Conservation (phyloP, 2,329 filamentous ascomycete species). For the Pseudogymnoascus sp. region DNA sequence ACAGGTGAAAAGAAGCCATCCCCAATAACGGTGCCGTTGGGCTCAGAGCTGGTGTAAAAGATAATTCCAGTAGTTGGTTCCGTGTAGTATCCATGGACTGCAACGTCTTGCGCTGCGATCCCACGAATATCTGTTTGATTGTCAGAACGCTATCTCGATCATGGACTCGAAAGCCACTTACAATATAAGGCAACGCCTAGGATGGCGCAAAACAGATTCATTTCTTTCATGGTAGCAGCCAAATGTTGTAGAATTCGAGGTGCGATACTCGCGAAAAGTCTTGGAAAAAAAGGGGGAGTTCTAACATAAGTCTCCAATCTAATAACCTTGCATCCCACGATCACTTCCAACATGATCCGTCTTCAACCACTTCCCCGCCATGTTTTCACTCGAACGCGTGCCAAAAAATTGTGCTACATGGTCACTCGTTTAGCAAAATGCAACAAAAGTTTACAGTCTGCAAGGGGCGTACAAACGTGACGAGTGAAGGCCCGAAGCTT, state of each 20-base stretch:
- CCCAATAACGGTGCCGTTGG: conserved; percentile 30
- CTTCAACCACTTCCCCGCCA: not conserved
- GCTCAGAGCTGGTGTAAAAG: conserved; percentile 43
- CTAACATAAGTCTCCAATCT: not conserved
- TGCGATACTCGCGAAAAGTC: conserved; percentile 5
- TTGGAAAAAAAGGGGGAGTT: not conserved
- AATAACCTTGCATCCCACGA: not conserved
- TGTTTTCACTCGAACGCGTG: not conserved
- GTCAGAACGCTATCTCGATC: conserved; percentile 9
- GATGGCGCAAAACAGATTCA: conserved; percentile 17
- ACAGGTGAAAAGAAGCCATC: conserved; percentile 23
- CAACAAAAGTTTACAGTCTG: not conserved
- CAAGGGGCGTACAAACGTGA: not conserved
- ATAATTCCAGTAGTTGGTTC: conserved; percentile 43
- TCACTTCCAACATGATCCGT: not conserved
- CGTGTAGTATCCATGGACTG: conserved; percentile 29
- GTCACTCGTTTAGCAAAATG: not conserved
- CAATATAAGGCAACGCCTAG: conserved; percentile 19
- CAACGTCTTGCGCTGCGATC: conserved; percentile 24
- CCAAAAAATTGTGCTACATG: not conserved
- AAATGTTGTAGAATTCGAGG: conserved; percentile 11
- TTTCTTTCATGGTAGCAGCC: conserved; percentile 20
- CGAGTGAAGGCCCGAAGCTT: not conserved
- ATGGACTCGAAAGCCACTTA: conserved; percentile 12
- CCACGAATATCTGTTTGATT: conserved; percentile 15